Evolutionary conservation across 2,329 filamentous ascomycete genomes (phyloP).

Genomic region (Penicillium brevicompactum): DNA sequence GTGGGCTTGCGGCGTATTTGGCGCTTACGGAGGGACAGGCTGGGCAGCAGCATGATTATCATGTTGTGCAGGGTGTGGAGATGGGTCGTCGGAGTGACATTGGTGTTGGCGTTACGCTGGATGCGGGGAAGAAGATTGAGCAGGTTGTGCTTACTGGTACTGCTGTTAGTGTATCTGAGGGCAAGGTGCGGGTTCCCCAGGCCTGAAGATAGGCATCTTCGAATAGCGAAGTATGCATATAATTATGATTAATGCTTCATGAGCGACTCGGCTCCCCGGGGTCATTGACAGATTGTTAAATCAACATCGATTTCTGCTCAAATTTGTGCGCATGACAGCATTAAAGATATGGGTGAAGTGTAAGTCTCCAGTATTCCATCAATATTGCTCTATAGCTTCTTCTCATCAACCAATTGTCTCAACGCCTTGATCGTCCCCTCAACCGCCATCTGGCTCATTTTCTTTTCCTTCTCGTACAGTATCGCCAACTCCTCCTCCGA

Average conservation of each 20-base stretch:
- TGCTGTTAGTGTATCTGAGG: conserved; percentile 39
- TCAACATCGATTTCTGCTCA: too few species aligned
- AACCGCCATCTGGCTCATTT: conserved; percentile 22
- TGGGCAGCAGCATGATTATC: conserved; percentile 43
- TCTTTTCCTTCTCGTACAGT: conserved; percentile 20
- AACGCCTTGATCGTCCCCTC: conserved; percentile 24
- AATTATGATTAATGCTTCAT: too few species aligned
- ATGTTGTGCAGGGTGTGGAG: conserved; percentile 67
- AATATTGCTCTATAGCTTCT: conserved; percentile 14
- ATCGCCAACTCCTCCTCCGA: conserved; percentile 16
- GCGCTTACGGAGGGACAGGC: conserved; percentile 45
- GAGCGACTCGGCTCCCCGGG: too few species aligned
- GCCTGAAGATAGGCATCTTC: background rate
- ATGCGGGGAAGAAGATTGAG: conserved; percentile 29
- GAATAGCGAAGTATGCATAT: too few species aligned
- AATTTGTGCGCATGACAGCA: too few species aligned
- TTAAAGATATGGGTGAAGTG: too few species aligned
- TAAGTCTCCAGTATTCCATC: too few species aligned
- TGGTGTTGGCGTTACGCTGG: conserved; percentile 31
- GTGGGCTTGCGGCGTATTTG: conserved; percentile 59
- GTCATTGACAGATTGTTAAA: too few species aligned
- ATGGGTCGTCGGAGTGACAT: conserved; percentile 59
- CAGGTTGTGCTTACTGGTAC: conserved; percentile 37
- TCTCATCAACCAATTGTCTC: conserved; percentile 18
- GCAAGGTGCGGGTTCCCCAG: conserved; percentile 31